Evolutionary conservation across 495 filamentous ascomycete species (phyloP).

Genomic region (Glutinoglossum americanum): DNA sequence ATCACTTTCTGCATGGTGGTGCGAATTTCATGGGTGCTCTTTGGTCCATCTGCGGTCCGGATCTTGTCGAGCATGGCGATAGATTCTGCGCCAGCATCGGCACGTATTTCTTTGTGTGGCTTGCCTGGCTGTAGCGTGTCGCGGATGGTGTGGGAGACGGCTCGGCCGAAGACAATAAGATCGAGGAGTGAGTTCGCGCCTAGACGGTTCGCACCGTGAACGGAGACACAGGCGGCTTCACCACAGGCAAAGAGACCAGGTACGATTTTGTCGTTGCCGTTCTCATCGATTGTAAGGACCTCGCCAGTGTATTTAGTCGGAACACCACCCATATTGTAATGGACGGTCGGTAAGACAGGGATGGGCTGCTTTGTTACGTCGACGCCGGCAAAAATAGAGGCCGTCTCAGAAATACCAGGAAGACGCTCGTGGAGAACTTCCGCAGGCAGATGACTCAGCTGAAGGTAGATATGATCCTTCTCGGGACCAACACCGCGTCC

Average conservation of each 20-base stretch:
- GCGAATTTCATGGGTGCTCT: constrained; percentile 68
- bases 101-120: constrained; percentile 49
- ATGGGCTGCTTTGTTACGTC: constrained; percentile 94
- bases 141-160: constrained; percentile 85
- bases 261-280: constrained; percentile 77
- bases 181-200: constrained; percentile 96
- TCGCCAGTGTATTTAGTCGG: constrained; percentile 94
- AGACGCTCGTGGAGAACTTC: constrained; percentile 89
- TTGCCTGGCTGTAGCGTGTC: constrained; percentile 68
- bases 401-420: constrained; percentile 94
- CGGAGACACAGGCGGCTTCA: constrained; percentile 91
- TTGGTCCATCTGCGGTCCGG: constrained; percentile 64
- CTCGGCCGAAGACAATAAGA: constrained; percentile 89
- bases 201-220: constrained; percentile 92
- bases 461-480: constrained; percentile 94
- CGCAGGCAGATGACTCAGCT: constrained; percentile 79
- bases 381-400: constrained; percentile 87
- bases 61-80: constrained; percentile 73
- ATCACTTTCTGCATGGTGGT: constrained; percentile 92
- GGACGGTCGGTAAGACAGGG: constrained; percentile 87
- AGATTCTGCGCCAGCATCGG: constrained; percentile 60
- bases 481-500: constrained; percentile 88
- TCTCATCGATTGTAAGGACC: constrained; percentile 64
- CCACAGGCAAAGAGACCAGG: constrained; percentile 90
- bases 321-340: constrained; percentile 99